phyloP scores from a whole-genome alignment of 2,329 filamentous ascomycete genomes.

The Diplocarpon mali region DNA sequence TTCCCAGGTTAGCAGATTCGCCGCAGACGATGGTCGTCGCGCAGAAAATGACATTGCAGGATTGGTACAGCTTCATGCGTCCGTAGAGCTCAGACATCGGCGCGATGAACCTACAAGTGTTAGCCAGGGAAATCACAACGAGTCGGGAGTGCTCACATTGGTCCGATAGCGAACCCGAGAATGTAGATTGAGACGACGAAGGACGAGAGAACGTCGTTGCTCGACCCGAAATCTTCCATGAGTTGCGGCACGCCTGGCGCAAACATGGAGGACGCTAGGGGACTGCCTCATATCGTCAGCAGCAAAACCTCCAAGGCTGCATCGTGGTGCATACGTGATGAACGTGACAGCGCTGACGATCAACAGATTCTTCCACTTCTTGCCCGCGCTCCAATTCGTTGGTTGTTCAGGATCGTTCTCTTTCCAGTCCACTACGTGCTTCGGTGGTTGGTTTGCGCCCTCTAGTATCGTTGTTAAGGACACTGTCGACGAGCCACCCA shows the following conservation, averaged over 20 bases:
- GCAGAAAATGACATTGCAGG: conserved; percentile 48
- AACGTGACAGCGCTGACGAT: conserved; percentile 14
- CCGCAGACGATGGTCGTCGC: conserved; percentile 55
- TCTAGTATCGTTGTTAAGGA: not conserved
- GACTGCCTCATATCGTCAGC: conserved; percentile 17
- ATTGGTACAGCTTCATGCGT: conserved; percentile 42
- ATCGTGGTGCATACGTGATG: conserved; percentile 12
- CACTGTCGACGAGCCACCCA: too few relatives aligned
- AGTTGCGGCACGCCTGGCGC: conserved; percentile 38
- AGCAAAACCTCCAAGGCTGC: not conserved
- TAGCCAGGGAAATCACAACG: conserved; percentile 30
- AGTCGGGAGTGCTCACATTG: conserved; percentile 38
- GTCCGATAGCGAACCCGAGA: conserved; percentile 50
- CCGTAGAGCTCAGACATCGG: conserved; percentile 56
- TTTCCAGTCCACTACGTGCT: conserved; percentile 41
- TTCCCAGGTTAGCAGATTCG: conserved; percentile 38
- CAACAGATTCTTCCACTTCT: conserved; percentile 14
- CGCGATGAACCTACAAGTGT: conserved; percentile 32
- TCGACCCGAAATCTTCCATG: conserved; percentile 35
- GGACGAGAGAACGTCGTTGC: conserved; percentile 35
- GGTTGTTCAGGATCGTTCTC: conserved; percentile 11
- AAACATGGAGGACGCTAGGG: conserved; percentile 38
- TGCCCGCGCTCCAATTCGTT: conserved; percentile 9
- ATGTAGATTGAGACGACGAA: conserved; percentile 50
- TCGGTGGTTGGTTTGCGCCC: not conserved